Percentiles rank a stretch among this genome's conserved stretches.
Conservation (phyloP, 2,329 filamentous ascomycete genomes). For the Aspergillus fumigatus region DNA sequence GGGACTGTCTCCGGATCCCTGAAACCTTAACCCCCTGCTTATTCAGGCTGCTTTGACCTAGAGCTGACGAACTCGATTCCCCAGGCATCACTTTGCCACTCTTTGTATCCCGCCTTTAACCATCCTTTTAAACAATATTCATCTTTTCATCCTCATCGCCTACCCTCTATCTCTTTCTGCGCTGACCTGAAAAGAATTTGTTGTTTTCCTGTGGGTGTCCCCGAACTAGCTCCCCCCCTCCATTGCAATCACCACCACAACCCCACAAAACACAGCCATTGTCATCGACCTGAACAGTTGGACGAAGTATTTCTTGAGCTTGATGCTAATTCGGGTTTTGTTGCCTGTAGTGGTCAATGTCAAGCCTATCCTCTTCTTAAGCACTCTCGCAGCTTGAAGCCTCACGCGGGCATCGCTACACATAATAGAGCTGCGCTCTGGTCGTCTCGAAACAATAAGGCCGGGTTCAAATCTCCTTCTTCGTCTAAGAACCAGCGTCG, state of each 20-base stretch:
- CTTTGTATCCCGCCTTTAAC: not conserved
- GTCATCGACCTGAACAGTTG: not conserved
- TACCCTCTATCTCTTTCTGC: not conserved
- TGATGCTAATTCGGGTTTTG: not conserved
- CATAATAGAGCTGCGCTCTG: not conserved
- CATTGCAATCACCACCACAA: not conserved
- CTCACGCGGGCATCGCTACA: not conserved
- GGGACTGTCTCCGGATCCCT: slow-evolving; percentile 5
- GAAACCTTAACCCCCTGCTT: slow-evolving; percentile 15
- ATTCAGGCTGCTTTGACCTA: slow-evolving; percentile 11
- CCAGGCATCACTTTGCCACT: slow-evolving; percentile 18
- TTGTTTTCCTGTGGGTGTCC: not conserved
- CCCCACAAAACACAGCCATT: not conserved
- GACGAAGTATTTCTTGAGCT: not conserved
- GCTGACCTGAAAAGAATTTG: not conserved
- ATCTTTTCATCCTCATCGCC: slow-evolving; percentile 1
- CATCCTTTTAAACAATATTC: not conserved
- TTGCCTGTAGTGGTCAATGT: slow-evolving; percentile 8
- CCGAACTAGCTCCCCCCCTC: not conserved
- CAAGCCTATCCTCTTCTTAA: slow-evolving; percentile 1
- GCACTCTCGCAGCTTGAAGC: not conserved
- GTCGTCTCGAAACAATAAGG: slow-evolving; percentile 2
- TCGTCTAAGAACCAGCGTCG: not conserved
- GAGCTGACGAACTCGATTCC: slow-evolving; percentile 4
- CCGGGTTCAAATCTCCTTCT: not conserved